A percentile compares a stretch with the other conserved stretches of the same genome.
Conservation (phyloP, 441 rosid species). For the Gossypium aridum region DNA sequence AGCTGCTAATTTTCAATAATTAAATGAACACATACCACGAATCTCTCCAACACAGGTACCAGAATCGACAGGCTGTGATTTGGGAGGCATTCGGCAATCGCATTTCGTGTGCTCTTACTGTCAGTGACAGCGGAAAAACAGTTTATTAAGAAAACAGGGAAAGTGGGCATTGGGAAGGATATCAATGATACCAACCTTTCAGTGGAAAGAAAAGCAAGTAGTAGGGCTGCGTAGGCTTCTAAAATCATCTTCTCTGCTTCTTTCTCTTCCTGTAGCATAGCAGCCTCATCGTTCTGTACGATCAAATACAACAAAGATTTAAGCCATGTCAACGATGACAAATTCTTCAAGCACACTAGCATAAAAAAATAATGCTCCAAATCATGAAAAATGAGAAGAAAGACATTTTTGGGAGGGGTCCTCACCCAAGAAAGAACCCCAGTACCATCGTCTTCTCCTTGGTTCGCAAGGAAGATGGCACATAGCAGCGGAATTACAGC, state of each 20-base stretch:
- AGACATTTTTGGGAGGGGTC: neutral
- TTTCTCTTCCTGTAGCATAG: conserved; percentile 82
- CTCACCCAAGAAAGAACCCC: conserved; percentile 67
- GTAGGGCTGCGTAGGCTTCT: conserved; percentile 91
- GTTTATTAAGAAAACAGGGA: neutral
- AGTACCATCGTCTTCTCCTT: conserved; percentile 55
- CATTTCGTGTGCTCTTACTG: conserved; percentile 75
- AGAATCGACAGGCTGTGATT: conserved; percentile 55
- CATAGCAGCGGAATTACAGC: conserved; percentile 76
- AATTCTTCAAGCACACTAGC: neutral
- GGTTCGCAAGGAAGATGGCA: conserved; percentile 80
- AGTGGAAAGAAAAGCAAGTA: conserved; percentile 97
- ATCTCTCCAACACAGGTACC: conserved; percentile 97
- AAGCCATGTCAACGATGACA: conserved; percentile 1
- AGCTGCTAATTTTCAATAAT: neutral
- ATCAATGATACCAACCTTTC: conserved; percentile 51
- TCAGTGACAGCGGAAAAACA: conserved; percentile 16
- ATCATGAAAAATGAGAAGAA: neutral
- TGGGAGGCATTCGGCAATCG: conserved; percentile 78
- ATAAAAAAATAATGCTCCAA: neutral
- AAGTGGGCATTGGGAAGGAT: neutral
- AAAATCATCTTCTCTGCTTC: conserved; percentile 99
- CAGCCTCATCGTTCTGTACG: conserved; percentile 72
- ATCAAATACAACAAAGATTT: conserved; percentile 1
- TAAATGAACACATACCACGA: conserved; percentile 65